Base-by-base conservation (phyloP, 1,284 basidiomycete genomes). In the Xanthoconium separans region DNA sequence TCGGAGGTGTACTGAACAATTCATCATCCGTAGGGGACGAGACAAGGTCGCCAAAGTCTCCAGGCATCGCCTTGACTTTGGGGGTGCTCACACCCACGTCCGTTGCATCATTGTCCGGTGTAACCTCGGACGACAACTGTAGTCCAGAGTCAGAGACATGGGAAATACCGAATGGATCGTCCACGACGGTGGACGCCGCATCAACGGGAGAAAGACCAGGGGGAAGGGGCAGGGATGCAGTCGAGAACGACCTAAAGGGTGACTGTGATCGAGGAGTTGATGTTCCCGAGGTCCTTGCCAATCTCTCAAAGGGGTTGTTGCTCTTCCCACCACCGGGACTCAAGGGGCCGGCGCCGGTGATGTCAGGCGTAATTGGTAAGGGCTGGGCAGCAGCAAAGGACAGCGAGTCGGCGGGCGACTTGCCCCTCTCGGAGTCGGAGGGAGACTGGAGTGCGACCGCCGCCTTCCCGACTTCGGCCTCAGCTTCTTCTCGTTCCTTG, bases 231-330 rank as follows among this genome's bases (percentile, higher is more conserved):
- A 69, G 48, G 27, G 73, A 65, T n/a, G 75, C 59, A 49, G 75
- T 72, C 31, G 75, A 69, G 60, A 85, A 79, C 4, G 82, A 73
- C 51, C 78, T 66, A 66, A 85, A 86, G 2, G 80, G 77, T 1
- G 82, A 86, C 58, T 81, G 76, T 3, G 84, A 77, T 41, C 80
- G 78, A 42, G 75, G 77, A 13, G 73, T 76, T 1, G 76, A 69
- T 31, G 74, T 63, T 11, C 76, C 77, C 29, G 77, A 71, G 45
- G 75, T 68, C 70, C 77, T 75, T 1, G 76, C 76, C 46, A 95
- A 73, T 40, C 90, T 77, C 59, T 95, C 95, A 66, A 99, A 99
- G 0, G 96, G 96, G 70, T 99, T 99, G 64, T 87, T 96, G 63
- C 91, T 95, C 73, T 90, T 88, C 42, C 77, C 36, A 65, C 75